Percentiles rank a stretch among this genome's conserved stretches.
Conservation (phyloP, 169 alveolate genomes). For the Eimeria brunetti region DNA sequence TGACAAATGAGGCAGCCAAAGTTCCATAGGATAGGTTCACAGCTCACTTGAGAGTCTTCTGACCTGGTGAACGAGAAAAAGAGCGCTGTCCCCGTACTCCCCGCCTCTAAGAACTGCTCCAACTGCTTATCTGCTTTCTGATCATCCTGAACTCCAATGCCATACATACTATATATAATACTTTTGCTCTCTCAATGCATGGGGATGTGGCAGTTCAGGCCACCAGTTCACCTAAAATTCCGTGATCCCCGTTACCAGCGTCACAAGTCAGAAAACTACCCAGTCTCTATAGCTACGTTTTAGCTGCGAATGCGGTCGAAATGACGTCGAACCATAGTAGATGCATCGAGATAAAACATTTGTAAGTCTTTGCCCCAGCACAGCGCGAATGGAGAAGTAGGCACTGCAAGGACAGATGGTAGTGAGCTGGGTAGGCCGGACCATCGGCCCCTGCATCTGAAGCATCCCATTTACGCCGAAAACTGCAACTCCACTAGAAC, state of each 20-base stretch:
- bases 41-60: conserved; percentile 14
- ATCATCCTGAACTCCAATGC: neutral
- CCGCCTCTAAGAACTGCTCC: conserved; percentile 36
- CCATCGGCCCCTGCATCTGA: neutral
- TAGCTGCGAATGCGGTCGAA: neutral
- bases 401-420: neutral
- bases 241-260: neutral
- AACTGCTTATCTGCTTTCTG: conserved; percentile 41
- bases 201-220: neutral
- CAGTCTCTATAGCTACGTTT: neutral
- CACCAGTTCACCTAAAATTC: neutral
- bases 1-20: neutral
- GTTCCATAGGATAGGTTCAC: neutral
- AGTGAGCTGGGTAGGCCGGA: neutral
- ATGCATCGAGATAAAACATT: neutral
- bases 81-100: conserved; percentile 43
- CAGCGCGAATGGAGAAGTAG: neutral
- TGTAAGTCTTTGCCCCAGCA: neutral
- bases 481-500: neutral
- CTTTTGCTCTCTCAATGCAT: neutral
- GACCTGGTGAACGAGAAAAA: neutral
- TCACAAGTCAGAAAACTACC: neutral
- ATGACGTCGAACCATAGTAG: too few species aligned
- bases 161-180: neutral
- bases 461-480: neutral